A percentile compares a stretch with the other conserved stretches of the same genome.
Evolutionary conservation across 257 asterid genomes (phyloP).

Genomic region (Perilla frutescens): DNA sequence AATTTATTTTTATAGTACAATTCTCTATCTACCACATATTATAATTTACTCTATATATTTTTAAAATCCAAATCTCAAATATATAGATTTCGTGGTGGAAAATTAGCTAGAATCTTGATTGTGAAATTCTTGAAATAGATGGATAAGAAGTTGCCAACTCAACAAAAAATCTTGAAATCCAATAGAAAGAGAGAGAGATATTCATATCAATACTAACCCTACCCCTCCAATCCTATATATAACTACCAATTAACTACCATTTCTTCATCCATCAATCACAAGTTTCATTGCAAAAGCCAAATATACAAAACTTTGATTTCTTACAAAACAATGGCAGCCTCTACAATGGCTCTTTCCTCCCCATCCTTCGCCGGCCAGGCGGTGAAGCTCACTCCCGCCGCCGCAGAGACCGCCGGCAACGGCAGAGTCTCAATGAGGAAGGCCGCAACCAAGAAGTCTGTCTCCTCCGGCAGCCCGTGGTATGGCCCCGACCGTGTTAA

Average conservation of each 20-base stretch:
- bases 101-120: background rate
- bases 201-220: slow-evolving; percentile 24
- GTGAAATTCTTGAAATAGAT: background rate
- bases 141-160: slow-evolving; percentile 24
- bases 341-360: slow-evolving; percentile 63
- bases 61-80: background rate
- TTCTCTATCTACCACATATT: too few species aligned
- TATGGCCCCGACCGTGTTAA: slow-evolving; percentile 51
- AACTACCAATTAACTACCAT: background rate
- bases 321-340: slow-evolving; percentile 48
- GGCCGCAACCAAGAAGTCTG: slow-evolving; percentile 37
- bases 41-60: too few species aligned
- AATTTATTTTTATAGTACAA: too few species aligned
- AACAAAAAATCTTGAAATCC: slow-evolving; percentile 30
- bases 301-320: background rate
- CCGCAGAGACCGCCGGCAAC: slow-evolving; percentile 46
- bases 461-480: slow-evolving; percentile 56
- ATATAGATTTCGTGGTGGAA: background rate
- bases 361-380: slow-evolving; percentile 61
- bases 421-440: slow-evolving; percentile 58
- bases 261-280: slow-evolving; percentile 2
- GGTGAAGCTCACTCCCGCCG: slow-evolving; percentile 40
- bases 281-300: background rate
- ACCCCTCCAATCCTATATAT: background rate
- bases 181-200: slow-evolving; percentile 34